A percentile compares a stretch with the other conserved stretches of the same genome.
Evolutionary conservation across 371 early-diverging fungal species (phyloP).

Genomic region (Syncephalis fuscata): DNA sequence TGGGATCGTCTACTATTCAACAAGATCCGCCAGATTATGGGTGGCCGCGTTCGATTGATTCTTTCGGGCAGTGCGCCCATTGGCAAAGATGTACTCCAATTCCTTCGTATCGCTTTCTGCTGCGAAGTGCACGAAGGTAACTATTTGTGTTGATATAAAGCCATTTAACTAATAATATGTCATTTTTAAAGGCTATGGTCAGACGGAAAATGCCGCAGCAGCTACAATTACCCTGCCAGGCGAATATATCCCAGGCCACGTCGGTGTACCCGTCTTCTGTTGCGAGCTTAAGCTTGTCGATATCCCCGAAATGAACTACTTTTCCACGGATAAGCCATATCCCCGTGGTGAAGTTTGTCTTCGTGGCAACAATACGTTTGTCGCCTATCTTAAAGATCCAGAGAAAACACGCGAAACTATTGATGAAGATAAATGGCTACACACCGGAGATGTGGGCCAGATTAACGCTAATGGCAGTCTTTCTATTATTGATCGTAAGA

Average conservation of each 20-base stretch:
- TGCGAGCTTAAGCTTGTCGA: conserved; percentile 73
- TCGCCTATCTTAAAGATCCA: conserved; percentile 72
- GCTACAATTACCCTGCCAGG: conserved; percentile 21
- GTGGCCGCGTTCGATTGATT: conserved; percentile 72
- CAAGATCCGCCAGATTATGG: conserved; percentile 69
- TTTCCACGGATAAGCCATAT: conserved; percentile 44
- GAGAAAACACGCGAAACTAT: conserved; percentile 67
- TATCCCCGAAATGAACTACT: conserved; percentile 82
- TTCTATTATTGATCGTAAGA: conserved; percentile 86
- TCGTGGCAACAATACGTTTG: conserved; percentile 66
- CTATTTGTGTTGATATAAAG: neutral
- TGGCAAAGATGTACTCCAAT: conserved; percentile 61
- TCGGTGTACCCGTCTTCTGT: conserved; percentile 28
- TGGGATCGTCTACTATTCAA: conserved; percentile 91
- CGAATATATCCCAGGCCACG: conserved; percentile 43
- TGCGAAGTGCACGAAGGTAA: conserved; percentile 30
- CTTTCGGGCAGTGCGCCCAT: conserved; percentile 89
- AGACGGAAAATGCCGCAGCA: conserved; percentile 67
- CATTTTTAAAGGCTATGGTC: conserved; percentile 78
- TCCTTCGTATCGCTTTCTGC: conserved; percentile 70
- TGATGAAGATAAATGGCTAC: conserved; percentile 80
- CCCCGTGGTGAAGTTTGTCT: conserved; percentile 89
- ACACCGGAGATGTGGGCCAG: conserved; percentile 80
- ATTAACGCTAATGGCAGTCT: conserved; percentile 36
- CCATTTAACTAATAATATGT: neutral